Conservation (phyloP, 805 yeast genomes). For the Myxozyma nipponensis region DNA sequence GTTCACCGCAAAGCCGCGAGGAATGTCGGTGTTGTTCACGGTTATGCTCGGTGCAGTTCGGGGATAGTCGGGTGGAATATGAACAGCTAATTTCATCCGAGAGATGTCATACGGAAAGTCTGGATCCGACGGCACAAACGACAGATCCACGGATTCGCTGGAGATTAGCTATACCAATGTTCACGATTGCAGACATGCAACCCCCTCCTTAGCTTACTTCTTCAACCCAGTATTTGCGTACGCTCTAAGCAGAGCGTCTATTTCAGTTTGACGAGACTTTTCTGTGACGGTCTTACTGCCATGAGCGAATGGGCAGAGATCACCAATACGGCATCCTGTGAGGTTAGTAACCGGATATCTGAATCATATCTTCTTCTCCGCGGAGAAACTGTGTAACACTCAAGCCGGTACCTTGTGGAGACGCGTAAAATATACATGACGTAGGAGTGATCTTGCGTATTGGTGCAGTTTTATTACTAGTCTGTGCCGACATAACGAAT, state of each 20-base stretch:
- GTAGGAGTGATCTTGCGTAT: too few species aligned
- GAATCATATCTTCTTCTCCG: too few species aligned
- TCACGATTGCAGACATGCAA: too few species aligned
- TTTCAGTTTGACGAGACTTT: conserved; percentile 8
- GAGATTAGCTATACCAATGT: too few species aligned
- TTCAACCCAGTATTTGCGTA: conserved; percentile 15
- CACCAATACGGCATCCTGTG: conserved; percentile 17
- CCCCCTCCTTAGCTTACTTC: too few species aligned
- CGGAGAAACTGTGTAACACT: too few species aligned
- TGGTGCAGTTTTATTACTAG: too few species aligned
- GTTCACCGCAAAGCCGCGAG: conserved; percentile 62
- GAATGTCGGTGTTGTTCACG: conserved; percentile 64
- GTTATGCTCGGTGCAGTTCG: conserved; percentile 47
- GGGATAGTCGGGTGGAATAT: conserved; percentile 58
- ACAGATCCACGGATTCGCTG: conserved; percentile 9
- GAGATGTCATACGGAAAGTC: conserved; percentile 66
- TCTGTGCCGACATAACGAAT: too few species aligned
- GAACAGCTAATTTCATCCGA: conserved; percentile 49
- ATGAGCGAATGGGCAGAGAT: conserved; percentile 11
- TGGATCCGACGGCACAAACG: conserved; percentile 57
- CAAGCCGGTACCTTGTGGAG: not conserved
- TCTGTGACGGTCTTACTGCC: not conserved
- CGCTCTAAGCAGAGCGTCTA: not conserved
- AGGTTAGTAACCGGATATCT: too few species aligned
- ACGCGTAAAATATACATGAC: not conserved